These are phyloP conservation scores for Diplodia sapinea DNA, from an alignment of 2,329 filamentous ascomycete genomes.

Conservation along the genomic window DNA sequence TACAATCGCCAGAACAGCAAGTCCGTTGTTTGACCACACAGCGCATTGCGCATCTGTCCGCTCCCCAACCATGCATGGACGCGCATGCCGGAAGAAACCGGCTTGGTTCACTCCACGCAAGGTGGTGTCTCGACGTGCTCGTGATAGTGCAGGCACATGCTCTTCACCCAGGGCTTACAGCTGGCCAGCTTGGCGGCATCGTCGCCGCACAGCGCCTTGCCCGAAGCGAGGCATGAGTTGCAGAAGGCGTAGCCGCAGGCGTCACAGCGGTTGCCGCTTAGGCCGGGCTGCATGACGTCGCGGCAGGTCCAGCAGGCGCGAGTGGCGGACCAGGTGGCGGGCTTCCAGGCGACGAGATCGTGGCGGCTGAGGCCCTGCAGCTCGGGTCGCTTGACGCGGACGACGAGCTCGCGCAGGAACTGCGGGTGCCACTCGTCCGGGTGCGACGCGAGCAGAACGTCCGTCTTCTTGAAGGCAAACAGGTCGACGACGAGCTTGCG, in stretches of 20 bases:
- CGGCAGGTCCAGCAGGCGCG: conserved; percentile 50
- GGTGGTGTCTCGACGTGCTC: conserved; percentile 47
- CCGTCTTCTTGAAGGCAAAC: conserved; percentile 60
- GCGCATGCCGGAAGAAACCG: not conserved
- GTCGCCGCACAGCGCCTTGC: conserved; percentile 35
- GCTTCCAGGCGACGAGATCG: conserved; percentile 46
- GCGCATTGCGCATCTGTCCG: too few species aligned
- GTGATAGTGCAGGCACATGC: conserved; percentile 46
- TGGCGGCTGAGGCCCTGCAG: conserved; percentile 51
- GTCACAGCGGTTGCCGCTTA: conserved; percentile 48
- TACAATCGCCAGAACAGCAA: conserved; percentile 4
- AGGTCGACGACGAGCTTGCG: conserved; percentile 54
- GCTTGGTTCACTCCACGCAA: conserved; percentile 36
- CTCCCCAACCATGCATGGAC: too few species aligned
- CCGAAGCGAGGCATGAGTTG: conserved; percentile 45
- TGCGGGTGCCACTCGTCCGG: conserved; percentile 55
- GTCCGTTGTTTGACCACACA: not conserved
- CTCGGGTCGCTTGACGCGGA: conserved; percentile 55
- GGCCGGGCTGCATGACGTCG: conserved; percentile 47
- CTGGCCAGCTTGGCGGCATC: conserved; percentile 38
- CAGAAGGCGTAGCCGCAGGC: conserved; percentile 53
- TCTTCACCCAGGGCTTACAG: conserved; percentile 48
- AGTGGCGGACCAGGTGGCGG: conserved; percentile 42
- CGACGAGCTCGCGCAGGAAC: conserved; percentile 55
- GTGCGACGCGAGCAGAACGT: conserved; percentile 54